Conservation (phyloP, 2,329 filamentous ascomycete genomes). For the Fusarium sp. region DNA sequence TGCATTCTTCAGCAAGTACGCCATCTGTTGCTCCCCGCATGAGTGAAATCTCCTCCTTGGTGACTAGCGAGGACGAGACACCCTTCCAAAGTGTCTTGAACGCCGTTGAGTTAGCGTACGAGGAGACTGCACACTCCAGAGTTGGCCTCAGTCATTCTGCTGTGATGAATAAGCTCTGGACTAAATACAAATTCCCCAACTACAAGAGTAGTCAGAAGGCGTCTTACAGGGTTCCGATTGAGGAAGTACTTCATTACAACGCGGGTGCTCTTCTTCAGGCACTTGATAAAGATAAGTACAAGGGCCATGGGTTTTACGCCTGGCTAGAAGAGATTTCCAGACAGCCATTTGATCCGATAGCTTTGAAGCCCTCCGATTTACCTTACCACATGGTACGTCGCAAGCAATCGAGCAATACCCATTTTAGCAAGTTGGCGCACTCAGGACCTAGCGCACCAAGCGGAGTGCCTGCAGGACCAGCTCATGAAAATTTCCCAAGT, state of each 20-base stretch:
- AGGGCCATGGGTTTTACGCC: conserved; percentile 48
- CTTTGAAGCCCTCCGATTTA: conserved; percentile 48
- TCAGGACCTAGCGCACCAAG: conserved; percentile 5
- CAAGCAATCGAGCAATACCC: conserved; percentile 39
- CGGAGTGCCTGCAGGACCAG: not conserved
- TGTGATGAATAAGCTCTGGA: conserved; percentile 51
- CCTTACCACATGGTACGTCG: conserved; percentile 45
- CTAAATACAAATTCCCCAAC: conserved; percentile 50
- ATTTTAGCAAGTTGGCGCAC: conserved; percentile 9
- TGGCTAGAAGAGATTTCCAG: conserved; percentile 52
- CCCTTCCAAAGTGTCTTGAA: conserved; percentile 48
- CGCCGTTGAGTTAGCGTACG: conserved; percentile 44
- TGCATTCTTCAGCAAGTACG: conserved; percentile 11
- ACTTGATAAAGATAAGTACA: conserved; percentile 53
- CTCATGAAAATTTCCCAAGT: conserved; percentile 37
- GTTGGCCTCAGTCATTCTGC: conserved; percentile 39
- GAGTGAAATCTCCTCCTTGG: not conserved
- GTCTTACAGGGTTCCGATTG: conserved; percentile 57
- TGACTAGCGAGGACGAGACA: conserved; percentile 22
- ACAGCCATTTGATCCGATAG: conserved; percentile 46
- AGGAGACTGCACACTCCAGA: conserved; percentile 32
- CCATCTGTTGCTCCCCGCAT: conserved; percentile 8
- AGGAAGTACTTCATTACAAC: conserved; percentile 61
- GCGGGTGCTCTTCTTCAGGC: conserved; percentile 54
- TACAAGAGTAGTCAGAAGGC: conserved; percentile 46